Conservation (phyloP, 1,139 yeast species). For the Debaryomyces udenii region DNA sequence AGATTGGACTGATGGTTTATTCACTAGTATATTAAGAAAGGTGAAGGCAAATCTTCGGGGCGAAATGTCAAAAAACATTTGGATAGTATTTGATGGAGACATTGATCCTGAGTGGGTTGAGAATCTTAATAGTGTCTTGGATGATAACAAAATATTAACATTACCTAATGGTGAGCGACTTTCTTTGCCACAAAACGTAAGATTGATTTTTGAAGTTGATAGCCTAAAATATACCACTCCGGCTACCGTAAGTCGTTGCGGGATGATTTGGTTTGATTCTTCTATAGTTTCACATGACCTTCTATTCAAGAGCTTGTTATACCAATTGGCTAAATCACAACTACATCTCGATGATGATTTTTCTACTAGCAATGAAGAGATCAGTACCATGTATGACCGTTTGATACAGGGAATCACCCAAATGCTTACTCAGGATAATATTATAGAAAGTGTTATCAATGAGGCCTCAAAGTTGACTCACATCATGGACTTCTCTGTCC, state of each 20-base stretch:
- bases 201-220: conserved; percentile 78
- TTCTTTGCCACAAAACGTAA: conserved; percentile 62
- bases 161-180: conserved; percentile 90
- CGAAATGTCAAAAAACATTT: conserved; percentile 56
- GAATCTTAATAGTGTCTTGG: conserved; percentile 84
- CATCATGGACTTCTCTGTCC: conserved; percentile 53
- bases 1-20: conserved; percentile 92
- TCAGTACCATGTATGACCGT: conserved; percentile 1
- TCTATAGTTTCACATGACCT: conserved; percentile 25
- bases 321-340: conserved; percentile 21
- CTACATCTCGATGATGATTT: conserved; percentile 18
- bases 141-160: conserved; percentile 81
- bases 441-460: conserved; percentile 12
- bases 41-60: conserved; percentile 62
- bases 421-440: conserved; percentile 11
- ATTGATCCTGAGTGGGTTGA: conserved; percentile 96
- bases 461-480: conserved; percentile 39
- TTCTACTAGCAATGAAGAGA: conserved; percentile 10
- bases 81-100: conserved; percentile 93
- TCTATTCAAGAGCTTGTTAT: conserved; percentile 25
- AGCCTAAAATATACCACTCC: conserved; percentile 71
- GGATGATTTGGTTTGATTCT: conserved; percentile 74
- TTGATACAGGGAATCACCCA: not conserved
- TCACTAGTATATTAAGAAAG: conserved; percentile 68
- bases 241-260: conserved; percentile 93